Evolutionary conservation across 2,329 filamentous ascomycete genomes (phyloP).

Genomic region (Botrytis medusae): DNA sequence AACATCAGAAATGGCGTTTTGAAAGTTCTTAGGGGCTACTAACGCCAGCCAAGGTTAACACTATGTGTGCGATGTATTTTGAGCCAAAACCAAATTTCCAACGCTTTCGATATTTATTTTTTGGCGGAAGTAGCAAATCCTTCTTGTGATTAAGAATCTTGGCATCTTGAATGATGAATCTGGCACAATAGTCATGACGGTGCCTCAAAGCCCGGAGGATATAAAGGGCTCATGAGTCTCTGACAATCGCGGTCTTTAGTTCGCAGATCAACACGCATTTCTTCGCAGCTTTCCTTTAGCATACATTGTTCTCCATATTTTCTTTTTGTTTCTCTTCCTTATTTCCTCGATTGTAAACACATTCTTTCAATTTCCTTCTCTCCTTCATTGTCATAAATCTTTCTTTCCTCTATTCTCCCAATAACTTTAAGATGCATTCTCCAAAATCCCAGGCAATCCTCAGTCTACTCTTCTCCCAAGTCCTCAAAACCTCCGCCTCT

Average conservation of each 20-base stretch:
- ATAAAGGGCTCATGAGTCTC: background rate
- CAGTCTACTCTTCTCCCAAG: background rate
- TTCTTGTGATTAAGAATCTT: background rate
- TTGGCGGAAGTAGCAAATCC: background rate
- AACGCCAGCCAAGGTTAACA: background rate
- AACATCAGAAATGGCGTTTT: background rate
- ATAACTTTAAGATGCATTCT: background rate
- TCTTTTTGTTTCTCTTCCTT: background rate
- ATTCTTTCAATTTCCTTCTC: background rate
- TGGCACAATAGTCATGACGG: background rate
- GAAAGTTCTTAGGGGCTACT: too few species aligned
- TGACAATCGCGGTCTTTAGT: background rate
- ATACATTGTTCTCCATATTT: fast-evolving
- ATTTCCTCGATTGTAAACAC: background rate
- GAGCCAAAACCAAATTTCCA: background rate
- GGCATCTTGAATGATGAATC: background rate
- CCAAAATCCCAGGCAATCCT: background rate
- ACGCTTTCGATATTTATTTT: background rate
- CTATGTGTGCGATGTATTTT: background rate
- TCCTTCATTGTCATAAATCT: background rate
- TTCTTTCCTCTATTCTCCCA: background rate
- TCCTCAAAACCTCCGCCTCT: background rate
- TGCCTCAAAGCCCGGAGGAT: background rate
- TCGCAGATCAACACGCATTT: background rate
- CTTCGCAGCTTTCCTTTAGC: background rate